Evolutionary conservation across 2,329 filamentous ascomycete genomes (phyloP), one percentile per base, ranked within the genome.

Genomic region (Alternaria sp.): DNA sequence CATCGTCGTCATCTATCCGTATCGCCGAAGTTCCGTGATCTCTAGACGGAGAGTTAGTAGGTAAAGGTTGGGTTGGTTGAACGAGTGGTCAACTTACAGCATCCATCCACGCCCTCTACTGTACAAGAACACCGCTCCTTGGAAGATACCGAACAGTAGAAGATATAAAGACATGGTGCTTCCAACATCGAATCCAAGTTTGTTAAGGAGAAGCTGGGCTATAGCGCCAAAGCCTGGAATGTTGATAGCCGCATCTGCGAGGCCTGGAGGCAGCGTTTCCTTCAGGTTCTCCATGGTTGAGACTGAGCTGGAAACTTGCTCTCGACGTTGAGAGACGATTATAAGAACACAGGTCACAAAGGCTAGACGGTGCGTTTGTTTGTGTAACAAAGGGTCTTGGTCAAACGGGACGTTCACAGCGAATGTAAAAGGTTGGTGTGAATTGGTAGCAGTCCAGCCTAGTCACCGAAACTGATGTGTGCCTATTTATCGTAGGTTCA

Each of bases 141-240:
- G 80, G 21, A 68, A 67, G 3, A 78, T 40, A 5, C 77, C 80
- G 44, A 81, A 77, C n/a, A 80, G 34, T 33, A 83, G 65, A 3
- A 82, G 69, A 26, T 75, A 75, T 63, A 2, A 80, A 79, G 28
- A 83, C 81, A 49, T 81, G 64, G 39, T 83, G 59, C 21, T 58
- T 5, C 81, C 81, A 56, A 83, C 77, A 61, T 84, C 82, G 51
- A 84, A 75, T 7, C 81, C 80, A 24, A 82, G 29, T 45, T 49
- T 58, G 36, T 45, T 45, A 8, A 58, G 37, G 4, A 58, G 10
- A 23, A 58, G 23, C 50, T 58, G 55, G 11, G 48, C 4, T 7
- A 58, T 21, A n/a, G 55, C 51, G 14, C 55, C 55, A 24, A 58
- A 5, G 0, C 55, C 55, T 3, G 55, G 55, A 36, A 49, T 49